phyloP scores from a whole-genome alignment of 1,284 basidiomycete species.

The Anthracocystis panici-leucophaei region DNA sequence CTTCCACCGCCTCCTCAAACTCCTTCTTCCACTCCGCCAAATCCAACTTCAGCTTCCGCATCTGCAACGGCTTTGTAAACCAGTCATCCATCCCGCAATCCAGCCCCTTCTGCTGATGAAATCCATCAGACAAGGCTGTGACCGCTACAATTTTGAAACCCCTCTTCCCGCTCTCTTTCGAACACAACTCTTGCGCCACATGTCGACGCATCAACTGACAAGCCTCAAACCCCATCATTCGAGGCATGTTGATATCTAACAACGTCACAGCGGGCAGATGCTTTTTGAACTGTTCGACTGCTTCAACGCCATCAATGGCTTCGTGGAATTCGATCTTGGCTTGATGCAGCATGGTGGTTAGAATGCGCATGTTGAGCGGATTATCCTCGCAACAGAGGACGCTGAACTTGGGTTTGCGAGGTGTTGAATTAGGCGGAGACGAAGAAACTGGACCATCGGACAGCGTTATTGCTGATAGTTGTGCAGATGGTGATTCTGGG shows the following conservation, averaged over 20 bases:
- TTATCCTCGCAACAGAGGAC: slow-evolving; percentile 63
- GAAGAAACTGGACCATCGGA: not conserved
- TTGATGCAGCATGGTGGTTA: slow-evolving; percentile 49
- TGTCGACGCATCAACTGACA: slow-evolving; percentile 45
- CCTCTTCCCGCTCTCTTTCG: slow-evolving; percentile 1
- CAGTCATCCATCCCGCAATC: slow-evolving; percentile 58
- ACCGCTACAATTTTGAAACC: slow-evolving; percentile 52
- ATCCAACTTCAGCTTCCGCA: slow-evolving; percentile 33
- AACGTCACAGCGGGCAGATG: slow-evolving; percentile 49
- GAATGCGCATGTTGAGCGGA: slow-evolving; percentile 56
- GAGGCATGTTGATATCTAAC: slow-evolving; percentile 63
- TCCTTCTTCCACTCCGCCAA: slow-evolving; percentile 38
- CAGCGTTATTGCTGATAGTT: not conserved
- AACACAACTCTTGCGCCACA: slow-evolving; percentile 7
- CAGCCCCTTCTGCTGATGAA: slow-evolving; percentile 38
- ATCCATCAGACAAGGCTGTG: slow-evolving; percentile 43
- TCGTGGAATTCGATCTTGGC: slow-evolving; percentile 41
- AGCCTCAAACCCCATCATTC: slow-evolving; percentile 60
- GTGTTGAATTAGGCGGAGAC: not conserved
- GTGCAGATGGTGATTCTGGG: not conserved
- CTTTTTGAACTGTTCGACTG: slow-evolving; percentile 50
- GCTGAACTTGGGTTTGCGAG: slow-evolving; percentile 33
- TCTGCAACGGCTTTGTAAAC: slow-evolving; percentile 50
- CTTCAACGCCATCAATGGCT: slow-evolving; percentile 53
- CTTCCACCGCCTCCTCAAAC: slow-evolving; percentile 22